A percentile compares a stretch with the other conserved stretches of the same genome.
Evolutionary conservation across 2,329 filamentous ascomycete genomes (phyloP).

Genomic region (Cryphonectria japonica): DNA sequence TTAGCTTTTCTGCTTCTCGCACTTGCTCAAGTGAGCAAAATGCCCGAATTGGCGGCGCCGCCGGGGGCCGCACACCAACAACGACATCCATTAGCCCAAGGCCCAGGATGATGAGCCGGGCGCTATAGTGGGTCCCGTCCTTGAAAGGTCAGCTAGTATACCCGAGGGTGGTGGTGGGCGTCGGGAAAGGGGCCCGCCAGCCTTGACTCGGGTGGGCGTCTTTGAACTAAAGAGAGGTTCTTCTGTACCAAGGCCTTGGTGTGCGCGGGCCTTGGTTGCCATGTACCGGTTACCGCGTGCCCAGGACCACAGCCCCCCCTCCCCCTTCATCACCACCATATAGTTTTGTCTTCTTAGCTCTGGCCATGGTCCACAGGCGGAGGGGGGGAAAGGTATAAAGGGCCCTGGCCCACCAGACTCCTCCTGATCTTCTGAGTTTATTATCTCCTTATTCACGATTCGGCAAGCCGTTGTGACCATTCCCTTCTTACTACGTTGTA

Average conservation of each 20-base stretch:
- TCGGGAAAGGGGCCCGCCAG: conserved; percentile 14
- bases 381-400: conserved; percentile 24
- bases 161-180: conserved; percentile 19
- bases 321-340: neutral
- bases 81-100: neutral
- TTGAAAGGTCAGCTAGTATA: conserved; percentile 18
- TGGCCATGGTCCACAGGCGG: neutral
- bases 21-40: conserved; percentile 22
- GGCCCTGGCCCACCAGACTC: conserved; percentile 19
- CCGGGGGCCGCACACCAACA: neutral
- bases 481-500: conserved; percentile 15
- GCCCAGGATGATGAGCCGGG: neutral
- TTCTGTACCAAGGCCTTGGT: neutral
- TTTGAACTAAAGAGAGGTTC: conserved; percentile 18
- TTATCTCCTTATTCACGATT: conserved; percentile 8
- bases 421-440: neutral
- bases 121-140: neutral
- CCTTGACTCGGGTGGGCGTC: conserved; percentile 14
- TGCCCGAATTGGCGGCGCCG: neutral
- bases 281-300: conserved; percentile 16
- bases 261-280: neutral
- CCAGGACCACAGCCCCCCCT: conserved; percentile 15
- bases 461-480: conserved; percentile 27
- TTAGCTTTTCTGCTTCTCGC: conserved; percentile 11
- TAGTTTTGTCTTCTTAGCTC: neutral